phyloP scores from a whole-genome alignment of 345 rosid genomes.

The Chamaenerion angustifolium region DNA sequence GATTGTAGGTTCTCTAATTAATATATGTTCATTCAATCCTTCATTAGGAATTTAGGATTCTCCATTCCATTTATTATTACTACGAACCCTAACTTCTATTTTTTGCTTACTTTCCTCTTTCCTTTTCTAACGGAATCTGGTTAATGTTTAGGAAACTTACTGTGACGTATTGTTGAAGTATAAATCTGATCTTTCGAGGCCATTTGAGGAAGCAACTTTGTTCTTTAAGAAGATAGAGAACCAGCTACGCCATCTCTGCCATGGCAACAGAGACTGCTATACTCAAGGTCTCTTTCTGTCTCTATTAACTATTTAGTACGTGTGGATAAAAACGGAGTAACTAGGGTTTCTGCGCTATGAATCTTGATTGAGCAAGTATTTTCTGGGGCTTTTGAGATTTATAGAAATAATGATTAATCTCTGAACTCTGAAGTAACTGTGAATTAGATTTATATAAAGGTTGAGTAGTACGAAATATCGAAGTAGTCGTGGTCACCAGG shows the following conservation, averaged over 20 bases:
- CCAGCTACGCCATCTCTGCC: constrained; percentile 35
- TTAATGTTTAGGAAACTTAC: constrained; percentile 19
- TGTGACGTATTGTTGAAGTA: constrained; percentile 30
- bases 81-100: no score
- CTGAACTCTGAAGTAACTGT: no score
- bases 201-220: constrained; percentile 34
- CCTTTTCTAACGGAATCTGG: neutral
- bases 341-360: no score
- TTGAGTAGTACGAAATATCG: no score
- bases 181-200: constrained; percentile 29
- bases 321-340: no score
- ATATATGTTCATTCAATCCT: constrained; percentile 13
- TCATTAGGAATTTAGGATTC: neutral
- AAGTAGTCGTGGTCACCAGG: no score
- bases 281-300: constrained; percentile 15
- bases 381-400: no score
- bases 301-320: constrained; percentile 11
- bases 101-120: neutral
- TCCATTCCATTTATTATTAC: no score
- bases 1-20: neutral
- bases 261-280: constrained; percentile 4
- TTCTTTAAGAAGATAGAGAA: constrained; percentile 28
- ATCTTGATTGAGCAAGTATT: no score
- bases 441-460: no score
- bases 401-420: no score